Evolutionary conservation across 208 protist species (phyloP), one percentile per base, ranked within the genome.

Genomic region (Crithidia expoeki): DNA sequence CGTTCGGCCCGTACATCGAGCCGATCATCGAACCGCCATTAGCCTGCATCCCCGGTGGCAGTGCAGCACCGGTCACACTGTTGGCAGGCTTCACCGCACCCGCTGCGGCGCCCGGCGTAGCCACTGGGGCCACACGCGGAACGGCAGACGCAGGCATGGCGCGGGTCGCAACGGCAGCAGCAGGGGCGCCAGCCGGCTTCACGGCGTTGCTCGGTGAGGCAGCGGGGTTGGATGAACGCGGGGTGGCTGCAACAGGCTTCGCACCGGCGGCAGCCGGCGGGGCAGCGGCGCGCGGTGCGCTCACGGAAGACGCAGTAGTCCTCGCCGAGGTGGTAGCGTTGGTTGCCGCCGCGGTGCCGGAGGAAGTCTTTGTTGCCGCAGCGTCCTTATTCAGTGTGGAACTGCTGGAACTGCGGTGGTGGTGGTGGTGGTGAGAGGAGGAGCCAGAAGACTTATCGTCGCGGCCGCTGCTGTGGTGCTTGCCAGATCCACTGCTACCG

Each of bases 11-110:
- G 61, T 72, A 73, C 65, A 76, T 60, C 34, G 44, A 38, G 32
- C 61, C 56, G 60, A 73, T 81, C 65, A 61, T 68, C n/a, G 56
- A 63, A 50, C 68, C 69, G 36, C 69, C 61, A 61, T 62, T 68
- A 17, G 69, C 11, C 59, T 68, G 69, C n/a, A 68, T 63, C 19
- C 30, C 57, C 16, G 69, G 25, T 46, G 52, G 51, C 23, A 25
- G 32, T 23, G 10, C 57, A 38, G 34, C 9, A 12, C 14, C 51
- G 4, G 28, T 46, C 4, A 14, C 11, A 16, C 53, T 46, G 44
- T 50, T 70, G 53, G 46, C 11, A 2, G 42, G 23, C 56, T 40
- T 50, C n/a, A n/a, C 17, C 11, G 23, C 50, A 33, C 46, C 25
- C 1, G 23, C 21, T 10, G 42, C 51, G 5, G 64, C 23, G 28